Conservation (phyloP, 2,329 filamentous ascomycete species). For the Sporothrix dimorphospora region DNA sequence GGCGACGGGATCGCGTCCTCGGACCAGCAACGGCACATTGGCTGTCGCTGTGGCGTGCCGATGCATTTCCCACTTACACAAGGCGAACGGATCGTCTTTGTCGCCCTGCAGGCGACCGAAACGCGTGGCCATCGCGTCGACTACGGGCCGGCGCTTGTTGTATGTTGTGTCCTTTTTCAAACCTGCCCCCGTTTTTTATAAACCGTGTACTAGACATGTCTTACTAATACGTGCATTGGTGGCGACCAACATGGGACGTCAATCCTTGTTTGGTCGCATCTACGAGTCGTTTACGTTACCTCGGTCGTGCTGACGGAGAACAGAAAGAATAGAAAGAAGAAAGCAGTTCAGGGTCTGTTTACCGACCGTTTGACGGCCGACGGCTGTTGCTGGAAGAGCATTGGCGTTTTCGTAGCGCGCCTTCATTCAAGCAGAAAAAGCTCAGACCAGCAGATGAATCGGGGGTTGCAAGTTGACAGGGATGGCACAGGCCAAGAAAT, state of each 20-base stretch:
- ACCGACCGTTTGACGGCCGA: conserved; percentile 14
- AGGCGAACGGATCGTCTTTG: conserved; percentile 24
- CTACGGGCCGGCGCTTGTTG: conserved; percentile 18
- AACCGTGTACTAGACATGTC: neutral
- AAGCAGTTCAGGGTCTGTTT: conserved; percentile 21
- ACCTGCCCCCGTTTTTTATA: neutral
- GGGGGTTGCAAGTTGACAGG: no score
- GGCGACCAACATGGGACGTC: conserved; percentile 11
- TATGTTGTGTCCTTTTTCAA: conserved; percentile 10
- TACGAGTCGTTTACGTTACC: conserved; percentile 3
- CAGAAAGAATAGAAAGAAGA: neutral
- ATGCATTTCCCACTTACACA: conserved; percentile 16
- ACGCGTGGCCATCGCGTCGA: neutral
- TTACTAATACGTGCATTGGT: conserved; percentile 3
- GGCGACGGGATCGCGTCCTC: conserved; percentile 24
- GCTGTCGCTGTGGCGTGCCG: conserved; percentile 22
- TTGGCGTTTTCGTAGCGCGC: no score
- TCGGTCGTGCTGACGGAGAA: conserved; percentile 12
- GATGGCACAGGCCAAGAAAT: no score
- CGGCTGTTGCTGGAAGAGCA: conserved; percentile 20
- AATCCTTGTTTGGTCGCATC: conserved; percentile 1
- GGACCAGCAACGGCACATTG: conserved; percentile 23
- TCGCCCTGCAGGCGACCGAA: conserved; percentile 1
- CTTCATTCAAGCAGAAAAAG: no score
- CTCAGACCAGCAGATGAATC: no score